These are phyloP conservation scores for Coniochaeta sp. DNA, from an alignment of 2,329 filamentous ascomycete species.

Conservation along the genomic window DNA sequence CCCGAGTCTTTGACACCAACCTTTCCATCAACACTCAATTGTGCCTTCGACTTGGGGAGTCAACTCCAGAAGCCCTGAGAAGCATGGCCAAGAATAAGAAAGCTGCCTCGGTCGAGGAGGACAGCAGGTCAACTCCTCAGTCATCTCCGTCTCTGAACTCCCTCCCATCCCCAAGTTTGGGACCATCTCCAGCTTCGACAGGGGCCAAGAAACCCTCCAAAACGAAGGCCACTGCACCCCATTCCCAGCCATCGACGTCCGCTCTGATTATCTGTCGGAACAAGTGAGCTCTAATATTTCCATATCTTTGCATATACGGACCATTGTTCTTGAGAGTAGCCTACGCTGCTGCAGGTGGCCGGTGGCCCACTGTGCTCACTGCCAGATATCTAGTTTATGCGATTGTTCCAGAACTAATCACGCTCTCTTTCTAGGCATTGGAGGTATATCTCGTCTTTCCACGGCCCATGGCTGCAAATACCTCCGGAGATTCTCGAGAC, in stretches of 20 bases:
- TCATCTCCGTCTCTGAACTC: slow-evolving; percentile 1
- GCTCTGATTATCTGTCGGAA: slow-evolving; percentile 17
- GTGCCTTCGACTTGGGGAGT: neutral
- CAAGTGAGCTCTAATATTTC: slow-evolving; percentile 9
- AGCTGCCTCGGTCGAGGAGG: neutral
- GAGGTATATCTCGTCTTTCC: slow-evolving; percentile 77
- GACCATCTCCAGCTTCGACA: neutral
- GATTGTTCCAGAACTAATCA: neutral
- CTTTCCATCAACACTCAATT: neutral
- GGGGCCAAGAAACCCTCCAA: neutral
- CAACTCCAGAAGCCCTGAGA: neutral
- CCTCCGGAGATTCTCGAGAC: slow-evolving; percentile 72
- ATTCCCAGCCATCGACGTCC: slow-evolving; percentile 6
- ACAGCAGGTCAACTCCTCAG: slow-evolving; percentile 2
- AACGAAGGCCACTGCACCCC: slow-evolving; percentile 3
- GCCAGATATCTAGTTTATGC: neutral
- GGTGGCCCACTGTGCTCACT: neutral
- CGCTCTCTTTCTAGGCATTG: slow-evolving; percentile 53
- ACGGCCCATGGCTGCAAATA: slow-evolving; percentile 76
- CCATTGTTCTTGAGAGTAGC: neutral
- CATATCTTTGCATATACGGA: neutral
- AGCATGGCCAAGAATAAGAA: slow-evolving; percentile 4
- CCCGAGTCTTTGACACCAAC: neutral
- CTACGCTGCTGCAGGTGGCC: neutral
- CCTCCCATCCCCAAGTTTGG: neutral